phyloP scores from a whole-genome alignment of 352 stramenopile genomes.

The Pythium dissotocum region DNA sequence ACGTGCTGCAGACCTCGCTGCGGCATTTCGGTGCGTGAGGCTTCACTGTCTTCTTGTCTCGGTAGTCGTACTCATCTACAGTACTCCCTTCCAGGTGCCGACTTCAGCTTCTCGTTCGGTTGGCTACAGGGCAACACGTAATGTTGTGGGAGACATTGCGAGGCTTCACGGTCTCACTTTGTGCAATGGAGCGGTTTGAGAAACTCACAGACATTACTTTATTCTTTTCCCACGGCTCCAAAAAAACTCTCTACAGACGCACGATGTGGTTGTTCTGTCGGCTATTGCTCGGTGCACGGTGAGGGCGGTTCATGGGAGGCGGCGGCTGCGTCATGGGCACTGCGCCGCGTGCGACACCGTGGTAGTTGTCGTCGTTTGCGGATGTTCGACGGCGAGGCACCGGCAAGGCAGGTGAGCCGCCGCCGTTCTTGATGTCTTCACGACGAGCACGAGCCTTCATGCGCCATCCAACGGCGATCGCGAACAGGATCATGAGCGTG shows the following conservation, averaged over 20 bases:
- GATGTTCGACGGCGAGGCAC: constrained; percentile 3
- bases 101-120: constrained; percentile 3
- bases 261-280: constrained; percentile 22
- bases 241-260: constrained; percentile 12
- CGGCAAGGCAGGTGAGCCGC: constrained; percentile 3
- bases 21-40: neutral
- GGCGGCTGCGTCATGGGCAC: constrained; percentile 5
- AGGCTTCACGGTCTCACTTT: too few species aligned
- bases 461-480: constrained; percentile 55
- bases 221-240: neutral
- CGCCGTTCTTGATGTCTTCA: constrained; percentile 11
- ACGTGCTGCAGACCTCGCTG: neutral
- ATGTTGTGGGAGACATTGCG: neutral
- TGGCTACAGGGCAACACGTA: neutral
- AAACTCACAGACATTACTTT: neutral
- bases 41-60: neutral
- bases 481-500: constrained; percentile 50
- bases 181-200: too few species aligned
- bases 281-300: constrained; percentile 26
- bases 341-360: neutral
- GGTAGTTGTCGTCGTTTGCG: constrained; percentile 11
- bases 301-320: constrained; percentile 3
- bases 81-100: neutral
- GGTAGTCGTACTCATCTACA: neutral
- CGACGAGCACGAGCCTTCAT: constrained; percentile 19